phyloP scores from a whole-genome alignment of 2,329 filamentous ascomycete genomes.

The Phoma sp. region DNA sequence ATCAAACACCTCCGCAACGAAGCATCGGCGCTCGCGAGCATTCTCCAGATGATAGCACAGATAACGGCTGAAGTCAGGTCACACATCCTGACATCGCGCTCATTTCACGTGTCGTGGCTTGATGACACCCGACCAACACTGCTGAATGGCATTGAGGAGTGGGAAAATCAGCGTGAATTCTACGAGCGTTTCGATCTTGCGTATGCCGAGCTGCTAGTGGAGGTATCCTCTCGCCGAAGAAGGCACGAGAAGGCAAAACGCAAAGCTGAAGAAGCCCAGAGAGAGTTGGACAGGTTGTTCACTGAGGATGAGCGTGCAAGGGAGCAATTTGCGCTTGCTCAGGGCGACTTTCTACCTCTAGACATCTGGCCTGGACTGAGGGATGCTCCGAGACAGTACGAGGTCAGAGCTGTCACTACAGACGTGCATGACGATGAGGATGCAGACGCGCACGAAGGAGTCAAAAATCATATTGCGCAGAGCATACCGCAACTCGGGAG shows the following conservation, averaged over 20 bases:
- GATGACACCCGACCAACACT: constrained; percentile 76
- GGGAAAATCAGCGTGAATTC: constrained; percentile 78
- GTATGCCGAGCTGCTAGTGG: constrained; percentile 84
- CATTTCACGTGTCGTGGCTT: constrained; percentile 71
- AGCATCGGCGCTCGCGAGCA: constrained; percentile 66
- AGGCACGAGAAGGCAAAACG: constrained; percentile 77
- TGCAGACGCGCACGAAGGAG: constrained; percentile 20
- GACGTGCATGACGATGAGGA: constrained; percentile 26
- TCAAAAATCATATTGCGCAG: constrained; percentile 23
- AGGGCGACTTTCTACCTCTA: constrained; percentile 84
- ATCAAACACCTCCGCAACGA: constrained; percentile 64
- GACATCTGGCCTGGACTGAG: constrained; percentile 79
- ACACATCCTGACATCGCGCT: constrained; percentile 69
- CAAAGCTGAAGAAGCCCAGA: constrained; percentile 79
- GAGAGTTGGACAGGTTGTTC: constrained; percentile 77
- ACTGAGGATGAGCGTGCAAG: constrained; percentile 75
- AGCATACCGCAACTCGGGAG: constrained; percentile 47
- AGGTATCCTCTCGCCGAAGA: constrained; percentile 76
- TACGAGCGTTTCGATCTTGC: constrained; percentile 87
- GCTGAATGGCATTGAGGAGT: constrained; percentile 71
- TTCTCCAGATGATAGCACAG: constrained; percentile 71
- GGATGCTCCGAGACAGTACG: constrained; percentile 45
- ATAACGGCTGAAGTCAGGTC: constrained; percentile 70
- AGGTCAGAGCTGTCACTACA: constrained; percentile 36
- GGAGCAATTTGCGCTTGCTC: constrained; percentile 79